These are phyloP conservation scores for Xylaria castorea DNA, from an alignment of 495 filamentous ascomycete genomes.

Conservation along the genomic window DNA sequence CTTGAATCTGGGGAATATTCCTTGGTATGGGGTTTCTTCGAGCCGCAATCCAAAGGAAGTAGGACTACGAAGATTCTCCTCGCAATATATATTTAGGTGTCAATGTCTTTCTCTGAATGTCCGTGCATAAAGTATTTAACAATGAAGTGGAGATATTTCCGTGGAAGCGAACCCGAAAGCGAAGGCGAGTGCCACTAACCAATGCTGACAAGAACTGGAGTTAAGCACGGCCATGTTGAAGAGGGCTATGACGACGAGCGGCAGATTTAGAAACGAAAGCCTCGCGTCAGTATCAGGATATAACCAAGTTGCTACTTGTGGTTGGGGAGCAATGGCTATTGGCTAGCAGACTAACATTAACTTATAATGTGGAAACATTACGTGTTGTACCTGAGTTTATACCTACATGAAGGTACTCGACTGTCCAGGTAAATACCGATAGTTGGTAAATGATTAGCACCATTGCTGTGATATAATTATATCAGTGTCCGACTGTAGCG, in stretches of 20 bases:
- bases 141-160: neutral
- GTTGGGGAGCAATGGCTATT: neutral
- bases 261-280: neutral
- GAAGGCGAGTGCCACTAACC: neutral
- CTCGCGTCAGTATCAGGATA: neutral
- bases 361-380: neutral
- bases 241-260: neutral
- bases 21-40: neutral
- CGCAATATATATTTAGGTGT: neutral
- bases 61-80: neutral
- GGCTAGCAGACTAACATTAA: neutral
- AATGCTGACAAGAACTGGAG: neutral
- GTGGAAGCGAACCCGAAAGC: slow-evolving; percentile 11
- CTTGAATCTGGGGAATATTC: neutral
- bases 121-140: neutral
- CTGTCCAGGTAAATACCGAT: neutral
- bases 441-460: too few species aligned
- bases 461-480: neutral
- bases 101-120: neutral
- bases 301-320: neutral
- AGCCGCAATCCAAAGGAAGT: neutral
- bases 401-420: neutral
- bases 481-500: neutral
- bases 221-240: neutral
- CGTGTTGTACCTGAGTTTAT: neutral